A percentile compares a stretch with the other conserved stretches of the same genome.
phyloP scores from a whole-genome alignment of 1,284 basidiomycete genomes.

The Trichosporon faecale region DNA sequence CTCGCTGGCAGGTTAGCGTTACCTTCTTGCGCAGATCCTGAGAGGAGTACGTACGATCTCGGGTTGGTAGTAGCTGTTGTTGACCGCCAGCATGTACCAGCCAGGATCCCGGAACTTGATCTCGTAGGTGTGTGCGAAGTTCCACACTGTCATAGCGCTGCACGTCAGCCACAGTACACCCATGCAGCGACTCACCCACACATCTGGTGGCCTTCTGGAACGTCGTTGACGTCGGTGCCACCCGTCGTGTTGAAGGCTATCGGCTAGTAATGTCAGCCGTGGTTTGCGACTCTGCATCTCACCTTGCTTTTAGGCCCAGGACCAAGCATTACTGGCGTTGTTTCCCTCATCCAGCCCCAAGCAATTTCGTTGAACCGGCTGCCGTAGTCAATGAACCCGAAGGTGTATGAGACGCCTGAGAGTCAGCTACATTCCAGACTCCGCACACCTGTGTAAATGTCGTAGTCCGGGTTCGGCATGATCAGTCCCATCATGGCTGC shows the following conservation, averaged over 20 bases:
- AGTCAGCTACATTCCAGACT: neutral
- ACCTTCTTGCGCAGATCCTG: neutral
- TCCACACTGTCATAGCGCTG: conserved; percentile 14
- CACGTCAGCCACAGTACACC: neutral
- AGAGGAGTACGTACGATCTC: conserved; percentile 9
- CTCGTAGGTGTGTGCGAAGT: conserved; percentile 34
- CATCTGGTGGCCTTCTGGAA: conserved; percentile 27
- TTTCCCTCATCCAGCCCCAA: conserved; percentile 45
- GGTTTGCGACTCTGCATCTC: neutral
- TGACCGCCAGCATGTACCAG: conserved; percentile 49
- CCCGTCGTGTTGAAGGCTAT: conserved; percentile 37
- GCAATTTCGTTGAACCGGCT: conserved; percentile 36
- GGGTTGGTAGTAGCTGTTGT: conserved; percentile 39
- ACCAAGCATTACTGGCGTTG: conserved; percentile 29
- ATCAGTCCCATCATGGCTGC: conserved; percentile 45
- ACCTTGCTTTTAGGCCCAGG: neutral
- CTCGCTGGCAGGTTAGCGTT: conserved; percentile 10
- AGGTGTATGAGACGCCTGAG: conserved; percentile 35
- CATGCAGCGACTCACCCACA: conserved; percentile 38
- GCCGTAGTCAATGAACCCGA: conserved; percentile 49
- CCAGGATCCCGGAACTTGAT: conserved; percentile 43
- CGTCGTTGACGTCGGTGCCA: conserved; percentile 25
- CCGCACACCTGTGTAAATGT: conserved; percentile 39
- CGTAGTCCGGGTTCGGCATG: conserved; percentile 45
- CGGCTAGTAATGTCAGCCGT: conserved; percentile 28